phyloP scores from a whole-genome alignment of 208 protist genomes.

The Naegleria gruberi region DNA sequence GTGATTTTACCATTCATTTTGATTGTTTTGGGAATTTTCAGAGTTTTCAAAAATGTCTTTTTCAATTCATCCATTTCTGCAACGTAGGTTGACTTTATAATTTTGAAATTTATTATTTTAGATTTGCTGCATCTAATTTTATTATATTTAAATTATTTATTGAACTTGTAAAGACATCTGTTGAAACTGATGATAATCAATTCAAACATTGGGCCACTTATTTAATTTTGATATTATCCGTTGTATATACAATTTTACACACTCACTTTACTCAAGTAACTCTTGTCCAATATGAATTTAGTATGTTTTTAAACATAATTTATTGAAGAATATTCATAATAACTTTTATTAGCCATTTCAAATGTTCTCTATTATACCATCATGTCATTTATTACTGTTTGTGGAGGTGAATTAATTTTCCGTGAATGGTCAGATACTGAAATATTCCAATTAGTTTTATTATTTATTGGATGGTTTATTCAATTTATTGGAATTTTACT shows the following conservation, averaged over 20 bases:
- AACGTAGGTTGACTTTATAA: neutral
- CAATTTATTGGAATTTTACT: neutral
- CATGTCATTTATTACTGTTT: neutral
- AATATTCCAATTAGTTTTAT: neutral
- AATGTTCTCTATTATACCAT: neutral
- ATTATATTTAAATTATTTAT: neutral
- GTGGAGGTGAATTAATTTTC: constrained; percentile 9
- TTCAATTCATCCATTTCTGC: neutral
- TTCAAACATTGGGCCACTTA: neutral
- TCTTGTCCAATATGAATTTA: neutral
- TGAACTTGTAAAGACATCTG: neutral
- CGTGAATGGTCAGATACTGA: neutral
- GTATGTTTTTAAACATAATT: neutral
- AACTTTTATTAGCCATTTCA: neutral
- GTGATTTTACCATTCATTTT: neutral
- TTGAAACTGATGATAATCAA: neutral
- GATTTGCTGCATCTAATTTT: neutral
- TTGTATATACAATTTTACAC: neutral
- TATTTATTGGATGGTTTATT: neutral
- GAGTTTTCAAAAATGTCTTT: constrained; percentile 1
- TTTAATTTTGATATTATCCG: neutral
- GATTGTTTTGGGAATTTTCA: neutral
- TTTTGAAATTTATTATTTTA: neutral
- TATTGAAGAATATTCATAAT: neutral
- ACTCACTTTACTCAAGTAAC: neutral